Percentiles rank a stretch among this genome's conserved stretches.
These are phyloP conservation scores for Pyrenopolyporus hunteri DNA, from an alignment of 495 filamentous ascomycete genomes.

Conservation along the genomic window DNA sequence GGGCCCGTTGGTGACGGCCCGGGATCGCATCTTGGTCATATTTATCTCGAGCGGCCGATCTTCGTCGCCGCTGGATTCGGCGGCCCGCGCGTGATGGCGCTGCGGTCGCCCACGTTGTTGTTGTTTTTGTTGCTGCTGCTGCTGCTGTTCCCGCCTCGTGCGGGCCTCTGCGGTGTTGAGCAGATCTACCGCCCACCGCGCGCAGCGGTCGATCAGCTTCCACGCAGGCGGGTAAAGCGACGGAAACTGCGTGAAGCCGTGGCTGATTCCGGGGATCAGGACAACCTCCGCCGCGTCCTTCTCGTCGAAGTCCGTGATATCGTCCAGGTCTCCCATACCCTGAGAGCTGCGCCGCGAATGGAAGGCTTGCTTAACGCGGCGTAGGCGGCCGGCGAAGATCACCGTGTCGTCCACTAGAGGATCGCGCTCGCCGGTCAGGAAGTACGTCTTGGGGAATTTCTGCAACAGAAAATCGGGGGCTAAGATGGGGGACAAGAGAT, in stretches of 20 bases:
- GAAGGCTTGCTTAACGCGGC: slow-evolving; percentile 77
- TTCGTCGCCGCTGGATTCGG: slow-evolving; percentile 79
- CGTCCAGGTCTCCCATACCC: slow-evolving; percentile 34
- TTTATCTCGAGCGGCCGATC: slow-evolving; percentile 82
- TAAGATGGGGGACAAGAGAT: slow-evolving; percentile 83
- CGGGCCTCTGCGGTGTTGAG: slow-evolving; percentile 61
- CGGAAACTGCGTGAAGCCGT: slow-evolving; percentile 93
- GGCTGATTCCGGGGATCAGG: slow-evolving; percentile 84
- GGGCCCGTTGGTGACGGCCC: slow-evolving; percentile 27
- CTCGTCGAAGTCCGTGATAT: slow-evolving; percentile 66
- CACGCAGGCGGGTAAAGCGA: slow-evolving; percentile 84
- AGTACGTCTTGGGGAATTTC: slow-evolving; percentile 87
- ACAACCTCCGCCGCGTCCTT: slow-evolving; percentile 79
- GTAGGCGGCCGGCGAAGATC: slow-evolving; percentile 86
- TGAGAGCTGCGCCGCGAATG: slow-evolving; percentile 39
- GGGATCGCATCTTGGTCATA: slow-evolving; percentile 51
- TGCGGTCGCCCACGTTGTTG: slow-evolving; percentile 13
- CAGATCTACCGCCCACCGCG: slow-evolving; percentile 75
- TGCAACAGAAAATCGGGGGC: slow-evolving; percentile 84
- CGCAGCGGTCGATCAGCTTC: slow-evolving; percentile 76
- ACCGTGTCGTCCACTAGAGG: slow-evolving; percentile 96
- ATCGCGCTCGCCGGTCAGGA: slow-evolving; percentile 93
- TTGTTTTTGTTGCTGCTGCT: too few relatives aligned
- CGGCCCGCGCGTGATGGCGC: slow-evolving; percentile 49
- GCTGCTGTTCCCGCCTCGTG: slow-evolving; percentile 34